Base-by-base conservation (phyloP, 495 filamentous ascomycete genomes). In the Talaromyces ruber region DNA sequence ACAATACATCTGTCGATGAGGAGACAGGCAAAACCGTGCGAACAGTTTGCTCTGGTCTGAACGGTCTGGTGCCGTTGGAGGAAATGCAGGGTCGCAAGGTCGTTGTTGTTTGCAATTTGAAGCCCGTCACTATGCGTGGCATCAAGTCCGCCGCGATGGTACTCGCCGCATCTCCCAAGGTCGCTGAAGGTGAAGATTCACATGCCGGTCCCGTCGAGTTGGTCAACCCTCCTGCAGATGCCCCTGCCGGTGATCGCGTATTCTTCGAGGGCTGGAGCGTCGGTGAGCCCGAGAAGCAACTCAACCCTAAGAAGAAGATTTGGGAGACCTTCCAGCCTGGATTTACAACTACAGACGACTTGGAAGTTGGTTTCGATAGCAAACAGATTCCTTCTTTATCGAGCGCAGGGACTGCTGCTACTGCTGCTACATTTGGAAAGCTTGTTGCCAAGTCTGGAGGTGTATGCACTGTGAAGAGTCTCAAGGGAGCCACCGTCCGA, bases 241-340 rank as follows among this genome's bases (percentile, higher is more conserved):
- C 90, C 22, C 77, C 82, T 63, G 88, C 92, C 32, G 94, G 94
- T 63, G 90, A 96, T 70, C 82, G 91, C 56, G 88, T 98, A 22
- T 89, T 74, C 79, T 98, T 98, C 72, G 91, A 98, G 67, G 94
- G 95, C 56, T 98, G 91, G 88, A 80, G 85, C 66, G 73, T 77
- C 39, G 92, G 91, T 37, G 88, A 96, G 82, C 94, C 95, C 9
- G 92, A 98, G 80, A 86, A 86, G 64, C 81, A 90, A 58, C 82
- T 98, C 65, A 98, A 98, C 80, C 94, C 95, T 47, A 98, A 98
- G 88, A 97, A 97, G 85, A 97, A 97, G 85, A 75, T 97, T 60
- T 98, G 92, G 91, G 94, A 98, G 82, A 91, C 81, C 11, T 88
- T 95, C 77, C 93, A 97, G 79, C 90, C 91, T 5, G 94, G 93